Evolutionary conservation across 2,329 filamentous ascomycete species (phyloP).

Genomic region (Metarhizium sp.): DNA sequence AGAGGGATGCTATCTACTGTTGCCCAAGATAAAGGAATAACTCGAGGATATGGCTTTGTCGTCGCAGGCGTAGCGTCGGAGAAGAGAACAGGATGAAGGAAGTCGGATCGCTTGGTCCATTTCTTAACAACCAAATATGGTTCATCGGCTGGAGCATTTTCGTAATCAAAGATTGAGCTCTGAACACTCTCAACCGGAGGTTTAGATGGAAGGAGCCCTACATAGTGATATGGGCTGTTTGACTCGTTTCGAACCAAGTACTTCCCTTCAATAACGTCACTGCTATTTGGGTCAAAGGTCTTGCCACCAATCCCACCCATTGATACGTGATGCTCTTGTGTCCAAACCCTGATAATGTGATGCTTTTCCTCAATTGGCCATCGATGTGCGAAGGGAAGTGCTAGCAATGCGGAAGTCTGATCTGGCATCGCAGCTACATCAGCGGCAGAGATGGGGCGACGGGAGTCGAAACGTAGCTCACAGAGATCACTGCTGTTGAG

Average conservation of each 20-base stretch:
- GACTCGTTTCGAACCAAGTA: constrained; percentile 31
- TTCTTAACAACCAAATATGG: constrained; percentile 39
- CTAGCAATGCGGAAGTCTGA: constrained; percentile 36
- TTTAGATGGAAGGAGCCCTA: constrained; percentile 31
- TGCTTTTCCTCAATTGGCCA: constrained; percentile 27
- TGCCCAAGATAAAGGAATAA: constrained; percentile 39
- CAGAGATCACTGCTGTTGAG: constrained; percentile 27
- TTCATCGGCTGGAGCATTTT: constrained; percentile 29
- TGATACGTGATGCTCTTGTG: constrained; percentile 14
- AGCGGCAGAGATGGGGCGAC: constrained; percentile 10
- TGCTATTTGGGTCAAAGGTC: constrained; percentile 15
- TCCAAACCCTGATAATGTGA: constrained; percentile 34
- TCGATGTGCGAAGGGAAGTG: constrained; percentile 39
- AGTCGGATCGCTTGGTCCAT: constrained; percentile 49
- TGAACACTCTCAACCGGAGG: constrained; percentile 32
- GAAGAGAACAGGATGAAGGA: constrained; percentile 35
- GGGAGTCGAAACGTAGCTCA: constrained; percentile 16
- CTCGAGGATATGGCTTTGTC: constrained; percentile 31
- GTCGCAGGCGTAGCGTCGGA: constrained; percentile 13
- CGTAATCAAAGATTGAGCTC: constrained; percentile 24
- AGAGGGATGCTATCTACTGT: constrained; percentile 38
- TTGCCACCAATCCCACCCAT: constrained; percentile 21
- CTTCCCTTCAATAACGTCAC: constrained; percentile 11
- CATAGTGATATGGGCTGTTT: constrained; percentile 30
- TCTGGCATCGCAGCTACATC: constrained; percentile 19